Conservation (phyloP, 345 rosid species). For the Mallotus nudiflorus region DNA sequence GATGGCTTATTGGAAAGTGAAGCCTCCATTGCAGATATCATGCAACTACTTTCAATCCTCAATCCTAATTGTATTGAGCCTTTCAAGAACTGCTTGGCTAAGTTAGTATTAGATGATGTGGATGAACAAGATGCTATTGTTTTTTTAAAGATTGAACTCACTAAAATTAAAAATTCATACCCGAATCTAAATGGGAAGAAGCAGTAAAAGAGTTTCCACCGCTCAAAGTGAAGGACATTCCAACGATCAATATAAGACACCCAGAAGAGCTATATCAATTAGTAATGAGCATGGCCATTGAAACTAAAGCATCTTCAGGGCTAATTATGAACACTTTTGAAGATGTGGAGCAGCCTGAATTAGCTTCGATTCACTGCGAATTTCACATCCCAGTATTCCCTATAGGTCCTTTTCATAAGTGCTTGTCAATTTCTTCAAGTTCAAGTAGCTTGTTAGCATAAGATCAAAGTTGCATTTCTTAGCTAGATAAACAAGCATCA, state of each 20-base stretch:
- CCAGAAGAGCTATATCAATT: slow-evolving; percentile 24
- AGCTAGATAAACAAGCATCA: slow-evolving; percentile 38
- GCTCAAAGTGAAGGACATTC: too few relatives aligned
- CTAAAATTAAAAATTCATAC: background rate
- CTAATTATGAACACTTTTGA: slow-evolving; percentile 37
- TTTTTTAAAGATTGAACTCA: too few relatives aligned
- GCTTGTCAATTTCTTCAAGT: slow-evolving; percentile 17
- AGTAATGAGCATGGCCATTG: slow-evolving; percentile 9
- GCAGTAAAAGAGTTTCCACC: slow-evolving; percentile 32
- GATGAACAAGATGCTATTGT: too few relatives aligned
- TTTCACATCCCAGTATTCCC: slow-evolving; percentile 34
- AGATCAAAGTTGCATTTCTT: slow-evolving; percentile 34
- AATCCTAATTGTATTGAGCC: too few relatives aligned
- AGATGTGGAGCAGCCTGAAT: slow-evolving; percentile 29
- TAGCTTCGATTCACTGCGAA: background rate
- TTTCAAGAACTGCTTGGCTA: too few relatives aligned
- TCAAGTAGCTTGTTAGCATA: slow-evolving; percentile 29
- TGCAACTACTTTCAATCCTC: too few relatives aligned
- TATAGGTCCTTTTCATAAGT: slow-evolving; percentile 49
- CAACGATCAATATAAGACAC: slow-evolving; percentile 15
- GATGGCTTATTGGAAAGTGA: too few relatives aligned
- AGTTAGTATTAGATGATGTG: too few relatives aligned
- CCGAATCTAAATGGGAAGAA: slow-evolving; percentile 32
- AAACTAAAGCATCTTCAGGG: slow-evolving; percentile 31
- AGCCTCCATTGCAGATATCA: too few relatives aligned